Evolutionary conservation across 495 filamentous ascomycete genomes (phyloP), one percentile per base, ranked within the genome.

Genomic region (Podospora anserina): DNA sequence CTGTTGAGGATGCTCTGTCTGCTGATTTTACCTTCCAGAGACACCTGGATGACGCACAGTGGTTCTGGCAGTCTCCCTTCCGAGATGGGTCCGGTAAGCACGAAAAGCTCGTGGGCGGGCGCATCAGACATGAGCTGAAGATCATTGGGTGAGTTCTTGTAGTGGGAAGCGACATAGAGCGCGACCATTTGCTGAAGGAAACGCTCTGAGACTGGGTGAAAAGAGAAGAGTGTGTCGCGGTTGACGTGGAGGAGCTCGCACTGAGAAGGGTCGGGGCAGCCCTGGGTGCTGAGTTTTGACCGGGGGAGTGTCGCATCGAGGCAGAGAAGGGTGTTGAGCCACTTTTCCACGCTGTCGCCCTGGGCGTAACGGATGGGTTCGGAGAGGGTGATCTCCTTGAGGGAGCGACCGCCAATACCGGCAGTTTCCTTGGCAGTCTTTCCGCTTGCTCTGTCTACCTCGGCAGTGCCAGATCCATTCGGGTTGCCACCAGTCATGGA

Each of bases 81-180:
- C 44, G 90, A 84, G 26, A 96, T 88, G 0, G 95, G 94, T 5
- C 94, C 91, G 4, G 96, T 92, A 49, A 99, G 88, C 32, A 97
- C 96, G 74, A 93, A 98, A 19, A 99, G 88, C 78, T 98, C 93
- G 75, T 99, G 96, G 0, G 95, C 94, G 13, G 96, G 96, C 6
- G 96, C 95, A 81, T 99, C 96, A 71, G 90, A 94, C 91, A 99
- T 95, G 44, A 99, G 88, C 77, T 98, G 96, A 30, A 99, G 85
- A 75, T 99, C 96, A 73, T 99, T 97, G 4, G 96, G 96, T 1
- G 93, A 93, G 79, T 99, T 99, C 79, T 98, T 98, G 82, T 99
- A 97, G 76, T 97, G 94, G 75, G 91, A 94, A 19, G 96, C 93
- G n/a, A 98, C 95, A 73, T 97, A 98, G 1, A 99, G 87, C 11